phyloP scores from a whole-genome alignment of 2,329 filamentous ascomycete species.

The Pyrenophora teres region DNA sequence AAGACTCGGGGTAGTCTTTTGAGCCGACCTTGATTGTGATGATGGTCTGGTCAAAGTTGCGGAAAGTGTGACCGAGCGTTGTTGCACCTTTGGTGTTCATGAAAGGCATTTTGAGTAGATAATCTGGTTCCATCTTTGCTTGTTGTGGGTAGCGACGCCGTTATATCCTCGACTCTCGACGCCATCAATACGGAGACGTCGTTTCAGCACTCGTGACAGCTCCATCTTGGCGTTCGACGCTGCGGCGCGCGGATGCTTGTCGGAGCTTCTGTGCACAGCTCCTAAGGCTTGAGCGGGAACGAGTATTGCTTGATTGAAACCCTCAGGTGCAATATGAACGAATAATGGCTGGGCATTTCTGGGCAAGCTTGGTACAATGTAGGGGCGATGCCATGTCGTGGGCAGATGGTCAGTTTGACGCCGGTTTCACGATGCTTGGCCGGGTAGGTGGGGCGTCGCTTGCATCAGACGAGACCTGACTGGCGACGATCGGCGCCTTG shows the following conservation, averaged over 20 bases:
- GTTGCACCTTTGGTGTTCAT: slow-evolving; percentile 36
- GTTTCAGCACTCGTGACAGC: slow-evolving; percentile 29
- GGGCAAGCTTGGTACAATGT: slow-evolving; percentile 12
- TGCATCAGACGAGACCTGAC: slow-evolving; percentile 16
- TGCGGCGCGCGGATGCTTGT: slow-evolving; percentile 18
- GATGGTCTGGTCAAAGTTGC: slow-evolving; percentile 46
- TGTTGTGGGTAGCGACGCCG: slow-evolving; percentile 3
- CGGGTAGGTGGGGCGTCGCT: slow-evolving; percentile 9
- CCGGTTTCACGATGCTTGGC: slow-evolving; percentile 27
- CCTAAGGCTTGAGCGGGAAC: slow-evolving; percentile 11
- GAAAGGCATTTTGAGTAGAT: slow-evolving; percentile 46
- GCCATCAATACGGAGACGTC: slow-evolving; percentile 9
- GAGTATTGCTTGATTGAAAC: slow-evolving; percentile 24
- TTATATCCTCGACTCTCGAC: slow-evolving; percentile 13
- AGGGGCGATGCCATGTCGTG: slow-evolving; percentile 14
- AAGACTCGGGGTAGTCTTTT: slow-evolving; percentile 39
- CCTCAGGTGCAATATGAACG: not conserved
- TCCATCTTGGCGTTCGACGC: slow-evolving; percentile 30
- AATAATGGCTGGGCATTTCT: slow-evolving; percentile 12
- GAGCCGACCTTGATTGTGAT: slow-evolving; percentile 42
- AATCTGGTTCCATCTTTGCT: slow-evolving; percentile 39
- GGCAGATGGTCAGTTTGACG: slow-evolving; percentile 20
- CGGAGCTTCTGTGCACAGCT: slow-evolving; percentile 10
- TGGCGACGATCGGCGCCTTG: not conserved
- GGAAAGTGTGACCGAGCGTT: slow-evolving; percentile 43